Conservation (phyloP, 345 rosid species). For the Cardamine chenopodiifolia region DNA sequence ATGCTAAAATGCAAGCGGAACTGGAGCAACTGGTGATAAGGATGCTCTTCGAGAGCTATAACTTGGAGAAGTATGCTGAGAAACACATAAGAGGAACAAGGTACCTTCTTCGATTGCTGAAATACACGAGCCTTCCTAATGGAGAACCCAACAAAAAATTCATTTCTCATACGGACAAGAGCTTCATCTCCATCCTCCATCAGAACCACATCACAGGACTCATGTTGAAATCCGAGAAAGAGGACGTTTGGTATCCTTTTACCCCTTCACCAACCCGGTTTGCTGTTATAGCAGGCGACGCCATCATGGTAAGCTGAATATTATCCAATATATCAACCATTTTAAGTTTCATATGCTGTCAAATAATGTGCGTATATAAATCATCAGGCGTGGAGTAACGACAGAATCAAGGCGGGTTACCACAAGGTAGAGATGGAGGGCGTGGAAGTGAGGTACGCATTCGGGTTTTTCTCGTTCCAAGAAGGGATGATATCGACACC, state of each 20-base stretch:
- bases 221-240: slow-evolving; percentile 48
- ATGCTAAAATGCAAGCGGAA: slow-evolving; percentile 47
- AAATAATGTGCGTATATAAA: slow-evolving; percentile 8
- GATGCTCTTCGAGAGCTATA: slow-evolving; percentile 66
- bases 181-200: slow-evolving; percentile 62
- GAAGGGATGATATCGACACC: slow-evolving; percentile 49
- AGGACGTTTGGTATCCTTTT: slow-evolving; percentile 55
- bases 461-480: slow-evolving; percentile 61
- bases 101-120: slow-evolving; percentile 59
- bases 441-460: slow-evolving; percentile 54
- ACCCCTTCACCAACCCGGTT: slow-evolving; percentile 57
- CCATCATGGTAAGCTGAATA: slow-evolving; percentile 51
- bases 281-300: slow-evolving; percentile 62
- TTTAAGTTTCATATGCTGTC: not conserved
- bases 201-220: slow-evolving; percentile 63
- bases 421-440: slow-evolving; percentile 63
- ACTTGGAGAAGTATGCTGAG: slow-evolving; percentile 42
- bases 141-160: slow-evolving; percentile 55
- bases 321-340: not conserved
- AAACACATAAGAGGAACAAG: slow-evolving; percentile 48
- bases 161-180: slow-evolving; percentile 65
- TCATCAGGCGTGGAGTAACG: slow-evolving; percentile 83
- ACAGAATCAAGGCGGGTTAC: slow-evolving; percentile 54
- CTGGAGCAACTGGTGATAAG: slow-evolving; percentile 52
- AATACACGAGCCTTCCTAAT: slow-evolving; percentile 47